Conservation (phyloP, 2,329 filamentous ascomycete genomes). For the Cladobotryum mycophilum region DNA sequence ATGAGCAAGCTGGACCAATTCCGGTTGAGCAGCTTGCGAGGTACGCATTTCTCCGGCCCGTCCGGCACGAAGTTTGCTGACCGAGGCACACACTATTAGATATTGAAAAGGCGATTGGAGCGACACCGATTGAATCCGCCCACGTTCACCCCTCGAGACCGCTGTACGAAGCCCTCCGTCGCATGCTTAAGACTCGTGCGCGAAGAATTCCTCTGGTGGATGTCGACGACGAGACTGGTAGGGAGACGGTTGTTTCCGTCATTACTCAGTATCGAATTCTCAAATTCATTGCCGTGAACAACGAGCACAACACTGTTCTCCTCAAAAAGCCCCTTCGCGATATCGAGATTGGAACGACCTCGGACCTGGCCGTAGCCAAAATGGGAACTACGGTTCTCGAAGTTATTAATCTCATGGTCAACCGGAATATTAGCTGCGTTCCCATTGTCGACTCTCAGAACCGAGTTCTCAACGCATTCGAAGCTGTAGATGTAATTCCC, state of each 20-base stretch:
- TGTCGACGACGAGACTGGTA: slow-evolving; percentile 85
- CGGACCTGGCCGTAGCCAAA: slow-evolving; percentile 68
- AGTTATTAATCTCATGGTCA: slow-evolving; percentile 88
- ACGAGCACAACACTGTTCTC: slow-evolving; percentile 74
- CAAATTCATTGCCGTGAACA: slow-evolving; percentile 97
- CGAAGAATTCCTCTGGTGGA: slow-evolving; percentile 92
- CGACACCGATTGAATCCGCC: slow-evolving; percentile 84
- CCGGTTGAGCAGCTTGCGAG: slow-evolving; percentile 81
- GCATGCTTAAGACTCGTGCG: slow-evolving; percentile 89
- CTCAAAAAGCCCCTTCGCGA: slow-evolving; percentile 83
- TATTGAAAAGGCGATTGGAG: slow-evolving; percentile 90
- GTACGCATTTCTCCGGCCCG: slow-evolving; percentile 41
- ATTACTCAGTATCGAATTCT: slow-evolving; percentile 97
- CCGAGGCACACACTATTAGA: slow-evolving; percentile 47
- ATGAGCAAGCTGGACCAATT: slow-evolving; percentile 90
- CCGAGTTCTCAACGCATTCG: slow-evolving; percentile 88
- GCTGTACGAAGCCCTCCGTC: slow-evolving; percentile 89
- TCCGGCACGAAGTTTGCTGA: neutral
- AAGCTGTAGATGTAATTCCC: slow-evolving; percentile 93
- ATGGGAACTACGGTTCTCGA: slow-evolving; percentile 93
- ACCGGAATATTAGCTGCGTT: slow-evolving; percentile 88
- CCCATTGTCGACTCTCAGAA: slow-evolving; percentile 79
- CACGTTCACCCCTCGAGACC: slow-evolving; percentile 89
- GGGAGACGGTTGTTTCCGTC: slow-evolving; percentile 90
- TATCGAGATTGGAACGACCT: slow-evolving; percentile 78